Evolutionary conservation across 495 filamentous ascomycete species (phyloP).

Genomic region (Tuber umbilicatum): DNA sequence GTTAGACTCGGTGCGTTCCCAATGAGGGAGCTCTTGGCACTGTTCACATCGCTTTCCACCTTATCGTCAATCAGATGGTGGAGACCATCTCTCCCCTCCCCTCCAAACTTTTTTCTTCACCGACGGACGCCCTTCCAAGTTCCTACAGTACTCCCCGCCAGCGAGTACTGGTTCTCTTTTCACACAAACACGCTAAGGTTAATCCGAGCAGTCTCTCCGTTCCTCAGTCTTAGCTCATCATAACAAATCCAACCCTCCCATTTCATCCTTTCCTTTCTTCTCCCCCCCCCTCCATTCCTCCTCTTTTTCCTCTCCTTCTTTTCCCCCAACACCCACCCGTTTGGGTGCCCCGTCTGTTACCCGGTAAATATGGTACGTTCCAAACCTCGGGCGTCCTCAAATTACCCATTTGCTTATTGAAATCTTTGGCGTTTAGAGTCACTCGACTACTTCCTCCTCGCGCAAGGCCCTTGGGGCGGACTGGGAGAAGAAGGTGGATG

Average conservation of each 20-base stretch:
- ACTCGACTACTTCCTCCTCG: constrained; percentile 27
- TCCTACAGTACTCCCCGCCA: constrained; percentile 20
- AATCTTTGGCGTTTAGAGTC: constrained; percentile 21
- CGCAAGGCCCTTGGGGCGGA: constrained; percentile 37
- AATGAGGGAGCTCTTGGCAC: neutral
- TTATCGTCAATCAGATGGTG: neutral
- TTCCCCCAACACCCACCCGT: constrained; percentile 1
- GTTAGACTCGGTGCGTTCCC: neutral
- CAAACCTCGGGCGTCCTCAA: constrained; percentile 8
- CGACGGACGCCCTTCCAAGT: constrained; percentile 32
- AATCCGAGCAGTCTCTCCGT: neutral
- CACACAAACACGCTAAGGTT: neutral
- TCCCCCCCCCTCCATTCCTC: constrained; percentile 8
- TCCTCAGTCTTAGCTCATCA: neutral
- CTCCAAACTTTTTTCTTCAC: constrained; percentile 12
- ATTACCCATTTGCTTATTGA: constrained; percentile 26
- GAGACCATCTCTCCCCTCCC: neutral
- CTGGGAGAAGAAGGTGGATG: constrained; percentile 76
- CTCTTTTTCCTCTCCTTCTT: constrained; percentile 9
- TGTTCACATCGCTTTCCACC: neutral
- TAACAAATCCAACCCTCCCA: neutral
- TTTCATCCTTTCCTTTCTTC: constrained; percentile 26
- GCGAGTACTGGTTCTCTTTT: neutral
- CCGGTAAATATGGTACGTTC: constrained; percentile 32
- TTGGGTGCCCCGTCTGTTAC: constrained; percentile 15